Evolutionary conservation across 2,329 filamentous ascomycete genomes (phyloP).

Genomic region (Knoxdaviesia capensis): DNA sequence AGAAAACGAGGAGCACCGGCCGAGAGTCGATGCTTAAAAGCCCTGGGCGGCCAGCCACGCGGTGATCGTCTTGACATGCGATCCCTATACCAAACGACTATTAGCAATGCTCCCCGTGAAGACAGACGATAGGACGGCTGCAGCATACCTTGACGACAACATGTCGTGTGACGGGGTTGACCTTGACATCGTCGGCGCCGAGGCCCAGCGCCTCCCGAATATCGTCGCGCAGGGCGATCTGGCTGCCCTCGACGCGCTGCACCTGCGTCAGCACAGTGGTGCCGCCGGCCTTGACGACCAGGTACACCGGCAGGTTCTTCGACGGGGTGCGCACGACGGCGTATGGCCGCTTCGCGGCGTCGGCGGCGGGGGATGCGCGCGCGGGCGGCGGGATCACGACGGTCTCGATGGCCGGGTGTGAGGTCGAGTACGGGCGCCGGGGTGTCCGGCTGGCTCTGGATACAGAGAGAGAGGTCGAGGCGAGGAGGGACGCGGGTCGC

Average conservation of each 20-base stretch:
- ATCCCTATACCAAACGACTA: constrained; percentile 1
- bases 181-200: constrained; percentile 26
- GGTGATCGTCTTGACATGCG: constrained; percentile 2
- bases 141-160: constrained; percentile 49
- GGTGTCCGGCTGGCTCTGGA: too few species aligned
- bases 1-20: too few species aligned
- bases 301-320: constrained; percentile 60
- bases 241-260: constrained; percentile 61
- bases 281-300: constrained; percentile 51
- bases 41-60: constrained; percentile 14
- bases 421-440: too few species aligned
- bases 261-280: constrained; percentile 56
- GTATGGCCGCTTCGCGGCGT: constrained; percentile 31
- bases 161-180: constrained; percentile 46
- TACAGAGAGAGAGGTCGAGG: background rate
- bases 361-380: constrained; percentile 8
- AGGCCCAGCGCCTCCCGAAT: constrained; percentile 39
- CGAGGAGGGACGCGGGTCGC: background rate
- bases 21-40: constrained; percentile 10
- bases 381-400: constrained; percentile 3
- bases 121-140: too few species aligned
- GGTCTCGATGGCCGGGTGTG: constrained; percentile 5
- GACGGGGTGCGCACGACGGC: constrained; percentile 51
- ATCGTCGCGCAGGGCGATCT: constrained; percentile 40
- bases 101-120: background rate